Base-by-base conservation (phyloP, 805 yeast genomes). In the Candida ipomoeae region DNA sequence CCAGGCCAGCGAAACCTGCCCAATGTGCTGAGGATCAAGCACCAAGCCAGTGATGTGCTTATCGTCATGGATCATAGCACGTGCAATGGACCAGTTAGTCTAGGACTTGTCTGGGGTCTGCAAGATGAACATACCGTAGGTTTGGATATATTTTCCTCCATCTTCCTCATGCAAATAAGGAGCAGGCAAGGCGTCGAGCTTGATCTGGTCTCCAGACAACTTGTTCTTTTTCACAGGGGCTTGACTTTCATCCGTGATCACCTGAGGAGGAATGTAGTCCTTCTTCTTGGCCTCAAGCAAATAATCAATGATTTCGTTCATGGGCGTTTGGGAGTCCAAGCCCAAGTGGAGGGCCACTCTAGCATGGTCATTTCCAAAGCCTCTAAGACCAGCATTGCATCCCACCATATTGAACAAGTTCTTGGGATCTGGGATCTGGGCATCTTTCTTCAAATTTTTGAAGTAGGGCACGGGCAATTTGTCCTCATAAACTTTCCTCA, bases 21-120 rank as follows among this genome's bases (percentile, higher is more conserved):
- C 44, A 13, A 63, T 63, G 48, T 63, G 66, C 46, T 62, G 67
- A 3, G 66, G 64, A 17, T 48, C 55, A 14, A 60, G 45, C 32
- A 63, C 66, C 26, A 61, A 46, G n/a, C 67, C 67, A 15, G 63
- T 53, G 34, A 63, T 44, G 20, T 59, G 60, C 4, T 52, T 62
- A 17, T 62, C 55, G 46, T 51, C 63, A 26, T 42, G 17, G 32
- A 63, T 46, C 66, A 62, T 60, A 20, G 57, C 64, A 45, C 67
- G 54, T 7, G 67, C 65, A 51, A 63, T 61, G 11, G 64, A 61
- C 67, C 66, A 63, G 44, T 63, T 63, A 15, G 64, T 56, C 66
- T 65, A 63, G 5, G 44, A 40, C 34, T 53, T 53, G 47, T 63
- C 66, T 3, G 67, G 66, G 7, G 66, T 63, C 48, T 62, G 57